A percentile compares a stretch with the other conserved stretches of the same genome.
Evolutionary conservation across 768 basidiomycete genomes (phyloP).

Genomic region (Panellus pusillus): DNA sequence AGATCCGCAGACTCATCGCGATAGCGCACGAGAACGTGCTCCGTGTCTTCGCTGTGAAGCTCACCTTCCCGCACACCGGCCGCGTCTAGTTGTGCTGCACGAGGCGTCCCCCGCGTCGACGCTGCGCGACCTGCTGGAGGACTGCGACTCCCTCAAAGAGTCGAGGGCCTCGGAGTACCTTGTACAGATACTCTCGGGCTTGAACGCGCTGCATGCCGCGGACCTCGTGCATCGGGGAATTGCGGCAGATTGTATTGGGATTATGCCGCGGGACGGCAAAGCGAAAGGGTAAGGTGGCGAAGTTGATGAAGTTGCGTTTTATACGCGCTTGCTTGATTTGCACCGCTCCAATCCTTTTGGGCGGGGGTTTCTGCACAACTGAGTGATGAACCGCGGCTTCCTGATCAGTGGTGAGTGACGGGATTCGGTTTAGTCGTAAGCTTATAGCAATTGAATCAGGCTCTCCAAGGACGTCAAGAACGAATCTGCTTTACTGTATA

Average conservation of each 20-base stretch:
- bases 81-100: constrained; percentile 63
- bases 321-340: constrained; percentile 72
- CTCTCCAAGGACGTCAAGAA: constrained; percentile 76
- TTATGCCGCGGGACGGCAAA: constrained; percentile 51
- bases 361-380: constrained; percentile 26
- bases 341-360: constrained; percentile 84
- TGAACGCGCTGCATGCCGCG: constrained; percentile 64
- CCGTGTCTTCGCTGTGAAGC: constrained; percentile 65
- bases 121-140: constrained; percentile 72
- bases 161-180: constrained; percentile 78
- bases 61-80: constrained; percentile 49
- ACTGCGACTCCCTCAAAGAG: constrained; percentile 72
- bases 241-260: constrained; percentile 57
- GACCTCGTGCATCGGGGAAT: constrained; percentile 75
- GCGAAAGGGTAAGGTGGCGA: constrained; percentile 65
- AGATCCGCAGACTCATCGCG: constrained; percentile 58
- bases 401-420: constrained; percentile 46
- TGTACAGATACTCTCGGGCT: constrained; percentile 65
- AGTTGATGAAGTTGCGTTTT: constrained; percentile 74
- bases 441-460: constrained; percentile 39
- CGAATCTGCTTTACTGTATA: constrained; percentile 72
- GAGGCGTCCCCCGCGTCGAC: constrained; percentile 70
- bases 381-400: constrained; percentile 38
- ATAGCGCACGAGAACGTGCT: constrained; percentile 69
- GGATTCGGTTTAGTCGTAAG: constrained; percentile 2